Base-by-base conservation (phyloP, 805 yeast genomes). In the Hanseniaspora pseudoguilliermondii region DNA sequence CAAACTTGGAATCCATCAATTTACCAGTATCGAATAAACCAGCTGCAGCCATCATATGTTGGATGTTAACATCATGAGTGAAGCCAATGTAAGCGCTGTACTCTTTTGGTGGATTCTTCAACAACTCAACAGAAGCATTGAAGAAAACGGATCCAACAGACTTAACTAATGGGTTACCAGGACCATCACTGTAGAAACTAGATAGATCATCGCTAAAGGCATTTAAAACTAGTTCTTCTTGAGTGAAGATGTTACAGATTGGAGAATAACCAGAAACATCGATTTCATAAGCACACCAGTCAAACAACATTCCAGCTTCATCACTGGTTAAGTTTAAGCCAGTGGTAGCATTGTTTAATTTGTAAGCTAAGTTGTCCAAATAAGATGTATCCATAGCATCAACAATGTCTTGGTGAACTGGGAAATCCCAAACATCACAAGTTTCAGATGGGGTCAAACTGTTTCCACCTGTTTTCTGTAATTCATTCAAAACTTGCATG, bases 211-310 rank as follows among this genome's bases (percentile, higher is more conserved):
- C 71, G 21, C 75, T 71, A 67, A 86, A 87, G 50, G 81, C 81
- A 61, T 75, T 77, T 39, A 75, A 77, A 52, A 83, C 69, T 72
- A 80, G 82, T 59, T 86, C 91, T 25, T 81, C 81, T 61, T 75
- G 75, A 43, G 87, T 82, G 69, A 86, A 81, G 35, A 83, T 73
- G 40, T 75, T 74, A 68, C 95, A 86, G 59, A 85, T 79, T 36
- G 75, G 74, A 16, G 93, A 83, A 55, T 69, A 65, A 10, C 93
- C 95, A 57, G 73, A 74, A 10, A 80, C 84, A 56, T 84, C 85
- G 47, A 84, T 69, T 68, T 86, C 95, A 65, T 75, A 86, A 3
- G 86, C 89, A 69, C 95, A 86, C 69, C 81, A 75, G 13, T 74
- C 71, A 62, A 83, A 81, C 59, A 86, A 62, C 25, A 66, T 68